Evolutionary conservation across 2,329 filamentous ascomycete genomes (phyloP).

Genomic region (Hypoxylon sp.): DNA sequence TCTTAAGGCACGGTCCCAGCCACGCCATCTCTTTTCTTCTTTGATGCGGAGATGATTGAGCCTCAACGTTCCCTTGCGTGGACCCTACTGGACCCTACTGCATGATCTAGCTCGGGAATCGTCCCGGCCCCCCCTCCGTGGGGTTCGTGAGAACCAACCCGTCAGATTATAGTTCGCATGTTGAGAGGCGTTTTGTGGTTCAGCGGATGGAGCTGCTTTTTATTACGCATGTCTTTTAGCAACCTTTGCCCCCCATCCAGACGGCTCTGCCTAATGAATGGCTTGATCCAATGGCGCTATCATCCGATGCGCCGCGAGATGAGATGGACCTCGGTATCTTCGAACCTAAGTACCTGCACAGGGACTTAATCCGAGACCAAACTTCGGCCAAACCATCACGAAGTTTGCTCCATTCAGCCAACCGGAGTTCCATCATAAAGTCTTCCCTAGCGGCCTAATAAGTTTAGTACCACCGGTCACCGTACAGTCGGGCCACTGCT

Average conservation of each 20-base stretch:
- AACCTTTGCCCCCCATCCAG: conserved; percentile 17
- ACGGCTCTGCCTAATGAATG: conserved; percentile 4
- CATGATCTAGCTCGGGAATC: conserved; percentile 40
- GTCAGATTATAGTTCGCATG: conserved; percentile 34
- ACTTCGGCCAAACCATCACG: conserved; percentile 20
- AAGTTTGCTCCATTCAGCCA: conserved; percentile 29
- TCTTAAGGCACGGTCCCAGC: conserved; percentile 14
- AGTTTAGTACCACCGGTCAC: conserved; percentile 8
- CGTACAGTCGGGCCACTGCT: background rate
- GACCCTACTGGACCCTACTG: conserved; percentile 33
- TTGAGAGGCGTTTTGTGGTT: conserved; percentile 20
- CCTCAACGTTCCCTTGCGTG: conserved; percentile 43
- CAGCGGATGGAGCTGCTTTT: conserved; percentile 11
- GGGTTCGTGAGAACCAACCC: conserved; percentile 30
- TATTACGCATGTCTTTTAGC: conserved; percentile 11
- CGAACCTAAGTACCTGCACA: conserved; percentile 1
- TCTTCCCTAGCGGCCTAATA: conserved; percentile 11
- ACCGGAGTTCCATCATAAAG: background rate
- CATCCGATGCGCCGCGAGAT: conserved; percentile 14
- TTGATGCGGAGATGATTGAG: conserved; percentile 38
- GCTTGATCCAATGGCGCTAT: conserved; percentile 8
- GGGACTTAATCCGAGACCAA: conserved; percentile 14
- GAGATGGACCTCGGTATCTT: conserved; percentile 14
- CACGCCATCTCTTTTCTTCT: conserved; percentile 11
- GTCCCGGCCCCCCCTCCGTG: conserved; percentile 29